Evolutionary conservation across 805 yeast species (phyloP), one percentile per base, ranked within the genome.

Genomic region (Teunomyces panamensis): DNA sequence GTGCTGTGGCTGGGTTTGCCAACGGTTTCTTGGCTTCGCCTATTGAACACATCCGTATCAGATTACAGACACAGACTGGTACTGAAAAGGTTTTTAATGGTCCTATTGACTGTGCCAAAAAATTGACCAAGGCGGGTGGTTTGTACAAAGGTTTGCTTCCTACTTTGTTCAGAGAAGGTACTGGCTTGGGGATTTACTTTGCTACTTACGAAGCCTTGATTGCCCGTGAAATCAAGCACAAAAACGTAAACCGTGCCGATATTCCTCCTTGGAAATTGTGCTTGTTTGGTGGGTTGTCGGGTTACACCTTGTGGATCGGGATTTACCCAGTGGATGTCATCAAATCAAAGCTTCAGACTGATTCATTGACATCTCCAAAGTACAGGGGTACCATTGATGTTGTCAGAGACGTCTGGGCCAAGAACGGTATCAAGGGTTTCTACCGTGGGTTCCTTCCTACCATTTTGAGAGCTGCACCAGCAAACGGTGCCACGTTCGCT

Each of bases 381-480:
- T 89, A 79, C 65, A 78, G 68, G 46, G 79, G 78, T 34, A 74
- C 87, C 33, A 39, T 77, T n/a, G 79, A 79, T 49, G 95, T 89
- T 26, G 69, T 80, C 13, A 74, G 64, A 48, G 74, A 76, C 48
- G 75, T 89, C 17, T 76, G 64, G 59, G 66, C 63, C 43, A 73
- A 75, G n/a, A 73, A 75, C 45, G 97, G 98, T 26, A 49, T 82
- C 24, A 74, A 74, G 52, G 96, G 96, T 0, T 87, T 94, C 60
- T 87, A 88, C 69, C 85, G 85, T 68, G 99, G 99, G 1, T 91
- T 95, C 63, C 68, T 82, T 14, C 97, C 99, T 33, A 91, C 98
- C 0, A 81, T 94, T 53, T 72, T 94, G 54, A 85, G 99, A 70
- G 98, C 99, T 43, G 96, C 96, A 3, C 99, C 99, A 0, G 99